Percentiles rank a stretch among this genome's conserved stretches.
These are phyloP conservation scores for Lactarius psammicola DNA, from an alignment of 768 basidiomycete genomes.

Conservation along the genomic window DNA sequence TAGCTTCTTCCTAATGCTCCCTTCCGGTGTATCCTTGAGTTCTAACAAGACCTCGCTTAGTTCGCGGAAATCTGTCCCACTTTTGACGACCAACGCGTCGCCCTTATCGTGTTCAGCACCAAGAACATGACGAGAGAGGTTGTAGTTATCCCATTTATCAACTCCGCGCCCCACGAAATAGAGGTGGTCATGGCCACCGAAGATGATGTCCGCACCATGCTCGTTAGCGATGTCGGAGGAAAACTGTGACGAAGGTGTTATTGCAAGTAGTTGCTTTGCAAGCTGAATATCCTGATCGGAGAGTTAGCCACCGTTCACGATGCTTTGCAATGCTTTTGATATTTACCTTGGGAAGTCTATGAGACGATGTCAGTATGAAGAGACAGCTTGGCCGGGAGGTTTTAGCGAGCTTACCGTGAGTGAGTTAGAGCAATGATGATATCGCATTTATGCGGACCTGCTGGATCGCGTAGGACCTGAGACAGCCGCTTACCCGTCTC, in stretches of 20 bases:
- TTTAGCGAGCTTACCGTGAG: conserved; percentile 49
- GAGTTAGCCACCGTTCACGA: neutral
- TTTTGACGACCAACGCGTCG: conserved; percentile 74
- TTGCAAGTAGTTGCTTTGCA: conserved; percentile 63
- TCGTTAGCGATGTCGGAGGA: conserved; percentile 42
- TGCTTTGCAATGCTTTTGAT: neutral
- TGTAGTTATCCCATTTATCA: conserved; percentile 63
- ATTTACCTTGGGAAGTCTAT: conserved; percentile 38
- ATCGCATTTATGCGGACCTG: conserved; percentile 69
- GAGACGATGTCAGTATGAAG: neutral
- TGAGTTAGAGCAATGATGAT: conserved; percentile 86
- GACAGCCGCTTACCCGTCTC: conserved; percentile 74
- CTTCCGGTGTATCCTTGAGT: conserved; percentile 55
- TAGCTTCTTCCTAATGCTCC: conserved; percentile 61
- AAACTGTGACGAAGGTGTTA: conserved; percentile 54
- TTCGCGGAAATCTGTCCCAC: conserved; percentile 88
- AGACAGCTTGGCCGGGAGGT: neutral
- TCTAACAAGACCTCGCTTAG: conserved; percentile 72
- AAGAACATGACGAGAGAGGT: conserved; percentile 48
- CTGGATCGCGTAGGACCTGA: conserved; percentile 63
- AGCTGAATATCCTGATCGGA: conserved; percentile 60
- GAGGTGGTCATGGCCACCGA: conserved; percentile 89
- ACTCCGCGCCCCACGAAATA: conserved; percentile 72
- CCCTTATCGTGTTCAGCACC: conserved; percentile 74
- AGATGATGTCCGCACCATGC: conserved; percentile 80